Evolutionary conservation across 495 filamentous ascomycete species (phyloP).

Genomic region (Annulohypoxylon moriforme): DNA sequence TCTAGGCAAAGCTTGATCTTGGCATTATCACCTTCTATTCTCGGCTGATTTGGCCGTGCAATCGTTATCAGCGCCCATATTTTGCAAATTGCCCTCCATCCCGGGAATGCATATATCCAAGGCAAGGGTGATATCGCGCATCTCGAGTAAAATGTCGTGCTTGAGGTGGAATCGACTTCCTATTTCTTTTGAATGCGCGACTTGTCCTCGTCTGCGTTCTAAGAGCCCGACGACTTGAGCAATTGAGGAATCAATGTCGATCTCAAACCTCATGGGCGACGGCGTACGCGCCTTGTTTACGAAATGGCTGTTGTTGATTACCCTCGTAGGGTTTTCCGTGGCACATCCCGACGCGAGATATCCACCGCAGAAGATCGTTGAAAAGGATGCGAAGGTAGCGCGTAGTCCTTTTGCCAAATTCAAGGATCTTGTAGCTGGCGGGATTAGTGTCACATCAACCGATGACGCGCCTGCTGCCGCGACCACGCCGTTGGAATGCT

Average conservation of each 20-base stretch:
- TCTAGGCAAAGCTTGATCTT: conserved; percentile 16
- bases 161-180: conserved; percentile 15
- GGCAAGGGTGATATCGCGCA: conserved; percentile 29
- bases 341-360: conserved; percentile 37
- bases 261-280: conserved; percentile 3
- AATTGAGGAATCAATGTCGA: conserved; percentile 38
- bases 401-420: conserved; percentile 42
- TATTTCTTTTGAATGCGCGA: conserved; percentile 21
- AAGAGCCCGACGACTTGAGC: conserved; percentile 10
- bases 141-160: conserved; percentile 34
- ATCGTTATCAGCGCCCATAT: conserved; percentile 37
- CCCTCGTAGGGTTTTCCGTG: conserved; percentile 29
- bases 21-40: conserved; percentile 46
- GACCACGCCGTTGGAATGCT: conserved; percentile 62
- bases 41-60: conserved; percentile 44
- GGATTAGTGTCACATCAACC: conserved; percentile 5
- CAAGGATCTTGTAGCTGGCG: conserved; percentile 32
- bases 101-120: conserved; percentile 38
- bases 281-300: conserved; percentile 18
- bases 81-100: conserved; percentile 31
- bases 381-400: conserved; percentile 8
- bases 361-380: conserved; percentile 19
- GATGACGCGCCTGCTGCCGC: conserved; percentile 24
- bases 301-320: conserved; percentile 32
- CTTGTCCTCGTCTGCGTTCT: conserved; percentile 19